phyloP scores from a whole-genome alignment of 1,284 basidiomycete genomes.

The Peniophora sp. region DNA sequence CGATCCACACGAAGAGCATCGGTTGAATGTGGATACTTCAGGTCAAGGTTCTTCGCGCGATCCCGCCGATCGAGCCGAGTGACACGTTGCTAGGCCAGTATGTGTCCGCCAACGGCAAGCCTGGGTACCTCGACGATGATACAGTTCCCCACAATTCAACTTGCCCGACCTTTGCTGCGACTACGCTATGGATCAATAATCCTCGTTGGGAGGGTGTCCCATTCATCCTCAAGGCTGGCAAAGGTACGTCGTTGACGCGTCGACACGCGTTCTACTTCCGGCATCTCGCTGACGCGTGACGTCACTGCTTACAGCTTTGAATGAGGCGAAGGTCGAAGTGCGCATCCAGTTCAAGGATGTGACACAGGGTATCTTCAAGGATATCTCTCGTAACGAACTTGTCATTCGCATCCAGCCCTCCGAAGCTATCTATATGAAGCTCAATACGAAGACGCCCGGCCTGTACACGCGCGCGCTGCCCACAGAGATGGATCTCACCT shows the following conservation, averaged over 20 bases:
- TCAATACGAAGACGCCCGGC: constrained; percentile 91
- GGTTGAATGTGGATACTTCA: constrained; percentile 21
- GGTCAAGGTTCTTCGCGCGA: constrained; percentile 92
- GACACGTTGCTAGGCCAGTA: constrained; percentile 93
- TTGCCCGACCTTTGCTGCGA: constrained; percentile 89
- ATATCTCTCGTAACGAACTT: constrained; percentile 91
- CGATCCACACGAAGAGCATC: constrained; percentile 8
- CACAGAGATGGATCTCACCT: constrained; percentile 94
- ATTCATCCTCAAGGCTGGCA: constrained; percentile 94
- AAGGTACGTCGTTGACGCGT: constrained; percentile 50
- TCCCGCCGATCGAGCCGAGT: constrained; percentile 69
- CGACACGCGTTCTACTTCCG: background rate
- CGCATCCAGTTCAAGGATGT: constrained; percentile 96
- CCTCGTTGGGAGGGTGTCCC: constrained; percentile 96
- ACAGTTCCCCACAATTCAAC: constrained; percentile 88
- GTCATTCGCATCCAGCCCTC: constrained; percentile 93
- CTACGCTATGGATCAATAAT: constrained; percentile 86
- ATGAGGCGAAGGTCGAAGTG: constrained; percentile 95
- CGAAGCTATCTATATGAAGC: constrained; percentile 91
- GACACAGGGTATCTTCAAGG: constrained; percentile 90
- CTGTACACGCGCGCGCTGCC: constrained; percentile 84
- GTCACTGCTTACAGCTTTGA: constrained; percentile 55
- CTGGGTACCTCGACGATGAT: constrained; percentile 94
- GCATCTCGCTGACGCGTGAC: background rate
- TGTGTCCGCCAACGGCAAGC: constrained; percentile 80